phyloP scores from a whole-genome alignment of 106 monocot genomes.

The Dendrobium huoshanense region DNA sequence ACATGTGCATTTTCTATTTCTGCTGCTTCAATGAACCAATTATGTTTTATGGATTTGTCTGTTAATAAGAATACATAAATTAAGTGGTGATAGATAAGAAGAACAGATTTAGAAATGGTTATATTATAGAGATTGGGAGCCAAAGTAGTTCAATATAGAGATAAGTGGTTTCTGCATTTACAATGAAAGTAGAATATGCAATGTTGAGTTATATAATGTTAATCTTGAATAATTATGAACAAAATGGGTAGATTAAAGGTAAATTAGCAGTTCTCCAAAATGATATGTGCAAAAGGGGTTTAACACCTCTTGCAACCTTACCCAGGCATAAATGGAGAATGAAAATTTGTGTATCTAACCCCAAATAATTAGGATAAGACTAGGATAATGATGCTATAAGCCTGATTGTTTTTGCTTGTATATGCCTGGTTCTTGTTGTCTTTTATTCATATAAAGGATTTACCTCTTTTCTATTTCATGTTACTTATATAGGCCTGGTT shows the following conservation, averaged over 20 bases:
- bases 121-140: too few relatives aligned
- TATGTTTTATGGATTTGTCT: not conserved
- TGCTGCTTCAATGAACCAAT: not conserved
- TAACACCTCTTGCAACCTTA: not conserved
- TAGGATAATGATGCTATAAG: not conserved
- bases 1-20: not conserved
- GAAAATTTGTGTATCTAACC: not conserved
- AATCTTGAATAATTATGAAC: too few relatives aligned
- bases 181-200: too few relatives aligned
- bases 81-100: too few relatives aligned
- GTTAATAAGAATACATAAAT: not conserved
- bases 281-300: not conserved
- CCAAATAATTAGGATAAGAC: not conserved
- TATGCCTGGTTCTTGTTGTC: not conserved
- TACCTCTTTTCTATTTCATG: not conserved
- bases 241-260: too few relatives aligned
- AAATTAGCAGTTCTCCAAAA: not conserved
- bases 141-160: too few relatives aligned
- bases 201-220: too few relatives aligned
- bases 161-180: too few relatives aligned
- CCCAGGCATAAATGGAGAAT: not conserved
- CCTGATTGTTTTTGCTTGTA: not conserved
- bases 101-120: too few relatives aligned
- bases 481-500: conserved; percentile 51
- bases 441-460: not conserved